phyloP scores from a whole-genome alignment of 75 land plant genomes.

The Selaginella moellendorffii region DNA sequence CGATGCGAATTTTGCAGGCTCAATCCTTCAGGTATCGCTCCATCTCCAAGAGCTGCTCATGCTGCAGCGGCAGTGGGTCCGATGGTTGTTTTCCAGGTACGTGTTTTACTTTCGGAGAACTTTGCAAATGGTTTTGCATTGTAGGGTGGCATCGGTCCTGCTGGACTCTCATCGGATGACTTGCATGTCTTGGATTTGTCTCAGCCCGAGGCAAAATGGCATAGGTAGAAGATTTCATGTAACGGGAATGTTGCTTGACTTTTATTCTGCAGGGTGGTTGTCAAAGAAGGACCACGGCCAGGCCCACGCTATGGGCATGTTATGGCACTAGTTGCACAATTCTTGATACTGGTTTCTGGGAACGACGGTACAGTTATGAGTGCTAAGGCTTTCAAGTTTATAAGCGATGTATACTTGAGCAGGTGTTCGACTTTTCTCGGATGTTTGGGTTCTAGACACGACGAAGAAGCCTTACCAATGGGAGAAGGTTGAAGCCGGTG shows the following conservation, averaged over 20 bases:
- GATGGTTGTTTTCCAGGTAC: conserved; percentile 7
- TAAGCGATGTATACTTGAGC: background rate
- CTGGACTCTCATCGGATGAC: conserved; percentile 5
- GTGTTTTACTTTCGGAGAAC: background rate
- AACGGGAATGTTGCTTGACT: background rate
- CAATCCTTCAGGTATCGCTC: background rate
- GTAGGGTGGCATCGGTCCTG: conserved; percentile 9
- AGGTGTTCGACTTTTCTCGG: background rate
- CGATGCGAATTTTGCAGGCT: background rate
- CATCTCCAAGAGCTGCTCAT: conserved; percentile 5
- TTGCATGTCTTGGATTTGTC: conserved; percentile 5
- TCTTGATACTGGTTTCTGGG: background rate
- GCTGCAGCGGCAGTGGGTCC: conserved; percentile 6
- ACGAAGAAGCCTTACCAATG: conserved; percentile 7
- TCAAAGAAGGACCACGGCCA: conserved; percentile 3
- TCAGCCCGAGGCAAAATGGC: conserved; percentile 1
- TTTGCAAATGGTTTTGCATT: background rate
- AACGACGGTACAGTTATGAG: background rate
- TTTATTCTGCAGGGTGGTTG: background rate
- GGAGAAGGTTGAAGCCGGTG: background rate
- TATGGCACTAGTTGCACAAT: background rate
- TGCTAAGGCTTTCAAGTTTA: background rate
- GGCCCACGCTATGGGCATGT: conserved; percentile 9
- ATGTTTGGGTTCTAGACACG: conserved; percentile 4
- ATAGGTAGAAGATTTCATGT: background rate